Evolutionary conservation across 306 rosid genomes (phyloP), one percentile per base, ranked within the genome.

Genomic region (Acacia crassicarpa): DNA sequence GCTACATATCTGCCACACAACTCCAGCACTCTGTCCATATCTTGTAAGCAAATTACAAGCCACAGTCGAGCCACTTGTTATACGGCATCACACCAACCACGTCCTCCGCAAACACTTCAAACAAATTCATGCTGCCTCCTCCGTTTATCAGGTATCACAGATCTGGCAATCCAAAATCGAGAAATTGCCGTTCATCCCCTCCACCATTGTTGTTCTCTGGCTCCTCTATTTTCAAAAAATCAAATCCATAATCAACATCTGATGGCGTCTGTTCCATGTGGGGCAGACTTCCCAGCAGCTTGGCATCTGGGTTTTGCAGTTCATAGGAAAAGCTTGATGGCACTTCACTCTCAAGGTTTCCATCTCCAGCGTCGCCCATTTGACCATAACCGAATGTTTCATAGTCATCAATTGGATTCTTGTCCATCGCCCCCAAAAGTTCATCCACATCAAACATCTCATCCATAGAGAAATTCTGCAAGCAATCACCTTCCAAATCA

Each of bases 371-470:
- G 40, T 83, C 72, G 63, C 32, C 74, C 38, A 75, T 11, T 69
- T 70, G 87, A 56, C 72, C 88, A 78, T 49, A 33, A 25, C 54
- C 78, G 30, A 82, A 63, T n/a, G 82, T 12, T 27, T 74, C 85
- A 6, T 61, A 32, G 48, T 80, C 67, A 38, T 49, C 80, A 40
- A 83, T 33, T 17, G 90, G 84, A 63, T 84, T 76, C 10, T 56
- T 63, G 13, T 87, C 94, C 62, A 88, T 20, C 0, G 81, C 82
- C 17, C 87, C 89, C 77, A 91, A 19, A 8, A 95, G 86, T 27
- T 88, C 98, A 22, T 92, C 93, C 49, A 85, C 92, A 46, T 87
- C 88, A 62, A 92, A 89, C 73, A 93, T 56, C 86, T 95, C 99
- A 38, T 93, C 97, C 19, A 56, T 6, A 4, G 94, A 38, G 23